phyloP scores from a whole-genome alignment of 2,329 filamentous ascomycete genomes.

The Colletotrichum somersetense region DNA sequence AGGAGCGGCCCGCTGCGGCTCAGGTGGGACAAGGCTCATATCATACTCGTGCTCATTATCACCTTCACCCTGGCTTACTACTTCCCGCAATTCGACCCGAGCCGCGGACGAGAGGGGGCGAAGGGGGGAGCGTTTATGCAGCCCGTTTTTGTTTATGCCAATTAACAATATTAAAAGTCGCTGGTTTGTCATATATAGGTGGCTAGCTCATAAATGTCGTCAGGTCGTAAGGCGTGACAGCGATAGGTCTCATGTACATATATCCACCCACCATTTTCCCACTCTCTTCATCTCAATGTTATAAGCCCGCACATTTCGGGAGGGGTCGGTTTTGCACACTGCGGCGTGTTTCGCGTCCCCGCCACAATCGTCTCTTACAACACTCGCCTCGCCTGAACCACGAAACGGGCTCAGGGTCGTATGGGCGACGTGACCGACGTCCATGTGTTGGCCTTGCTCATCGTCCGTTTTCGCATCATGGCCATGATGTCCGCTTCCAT shows the following conservation, averaged over 20 bases:
- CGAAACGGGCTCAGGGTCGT: conserved; percentile 22
- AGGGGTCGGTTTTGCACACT: background rate
- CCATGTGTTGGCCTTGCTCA: conserved; percentile 69
- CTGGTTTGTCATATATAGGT: conserved; percentile 1
- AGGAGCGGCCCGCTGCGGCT: conserved; percentile 13
- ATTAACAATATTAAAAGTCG: background rate
- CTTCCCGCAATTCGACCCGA: background rate
- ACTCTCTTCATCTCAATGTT: conserved; percentile 28
- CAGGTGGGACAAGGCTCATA: conserved; percentile 5
- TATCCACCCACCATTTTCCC: conserved; percentile 26
- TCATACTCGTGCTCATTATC: conserved; percentile 17
- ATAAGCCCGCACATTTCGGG: background rate
- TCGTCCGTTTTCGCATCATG: conserved; percentile 67
- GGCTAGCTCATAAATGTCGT: conserved; percentile 35
- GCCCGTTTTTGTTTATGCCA: background rate
- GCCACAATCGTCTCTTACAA: background rate
- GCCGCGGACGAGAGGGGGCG: background rate
- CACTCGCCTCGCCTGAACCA: conserved; percentile 2
- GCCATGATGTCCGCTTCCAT: conserved; percentile 71
- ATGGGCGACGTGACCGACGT: conserved; percentile 54
- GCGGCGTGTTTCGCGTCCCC: background rate
- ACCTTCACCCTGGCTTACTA: conserved; percentile 23
- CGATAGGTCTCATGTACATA: conserved; percentile 34
- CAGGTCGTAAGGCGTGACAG: conserved; percentile 41
- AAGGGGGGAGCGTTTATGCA: background rate